Evolutionary conservation across 768 basidiomycete species (phyloP), one percentile per base, ranked within the genome.

Genomic region (Leucosporidium scottii): DNA sequence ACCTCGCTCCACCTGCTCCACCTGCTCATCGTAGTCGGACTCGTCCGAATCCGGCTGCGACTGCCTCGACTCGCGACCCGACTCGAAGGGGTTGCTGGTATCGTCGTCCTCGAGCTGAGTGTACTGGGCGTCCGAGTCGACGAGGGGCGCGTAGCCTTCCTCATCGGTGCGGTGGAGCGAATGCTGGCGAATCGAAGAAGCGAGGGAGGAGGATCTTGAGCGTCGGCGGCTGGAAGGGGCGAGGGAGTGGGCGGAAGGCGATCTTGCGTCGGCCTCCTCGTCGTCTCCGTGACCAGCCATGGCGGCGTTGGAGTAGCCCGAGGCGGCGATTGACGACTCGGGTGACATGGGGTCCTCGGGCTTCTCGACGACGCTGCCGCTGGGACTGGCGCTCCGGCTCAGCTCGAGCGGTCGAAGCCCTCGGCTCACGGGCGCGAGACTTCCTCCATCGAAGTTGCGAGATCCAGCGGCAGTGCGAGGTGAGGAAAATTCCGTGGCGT

Each of bases 221-320:
- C 39, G 39, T 44, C 15, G 39, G 39, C 39, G 39, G 55, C 27
- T 34, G 6, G 55, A 10, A 28, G 23, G 53, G 10, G 39, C 17
- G 44, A 34, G 30, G 20, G 12, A 28, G 0, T 15, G 55, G 28
- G 27, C 20, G 28, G 15, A 17, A 4, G 27, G 9, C 3, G 21
- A 7, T 31, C 30, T 8, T 21, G 9, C 31, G 55, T 56, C 55
- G 30, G 27, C 31, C 55, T 56, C 55, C 30, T 17, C 31, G 57
- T 39, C 57, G 57, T 13, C 34, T 7, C 39, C 54, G 50, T 66
- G 69, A 12, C 34, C 69, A 8, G 62, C 69, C 27, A 64, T 44
- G 12, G 65, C 65, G 0, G 69, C 69, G 28, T 67, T 51, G 28
- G 69, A 63, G 58, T 55, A 66, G 25, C 60, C 65, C 31, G 69